These are phyloP conservation scores for Chaetomiaceae sp. DNA, from an alignment of 2,329 filamentous ascomycete species.

Conservation along the genomic window DNA sequence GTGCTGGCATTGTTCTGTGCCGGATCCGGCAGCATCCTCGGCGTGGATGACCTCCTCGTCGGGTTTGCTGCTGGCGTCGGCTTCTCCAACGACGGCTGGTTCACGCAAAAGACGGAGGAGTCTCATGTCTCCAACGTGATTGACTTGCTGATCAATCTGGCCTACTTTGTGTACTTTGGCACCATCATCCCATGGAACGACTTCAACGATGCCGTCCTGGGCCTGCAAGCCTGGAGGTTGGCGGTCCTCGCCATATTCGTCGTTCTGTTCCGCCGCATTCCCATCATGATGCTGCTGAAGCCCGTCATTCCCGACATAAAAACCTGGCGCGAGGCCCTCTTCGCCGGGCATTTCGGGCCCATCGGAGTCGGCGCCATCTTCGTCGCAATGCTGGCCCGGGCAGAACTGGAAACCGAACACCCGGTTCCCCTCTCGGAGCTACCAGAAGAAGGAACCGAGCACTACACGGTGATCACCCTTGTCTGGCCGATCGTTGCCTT, in stretches of 20 bases:
- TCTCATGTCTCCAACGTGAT: conserved; percentile 99
- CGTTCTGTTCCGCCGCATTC: conserved; percentile 91
- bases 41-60: conserved; percentile 88
- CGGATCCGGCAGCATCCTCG: conserved; percentile 84
- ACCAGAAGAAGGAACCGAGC: conserved; percentile 49
- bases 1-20: conserved; percentile 93
- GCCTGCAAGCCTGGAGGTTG: conserved; percentile 80
- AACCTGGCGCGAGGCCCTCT: conserved; percentile 94
- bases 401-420: conserved; percentile 75
- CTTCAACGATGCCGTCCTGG: conserved; percentile 72
- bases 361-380: conserved; percentile 98
- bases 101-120: conserved; percentile 95
- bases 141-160: conserved; percentile 90
- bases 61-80: conserved; percentile 96
- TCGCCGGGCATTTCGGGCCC: conserved; percentile 95
- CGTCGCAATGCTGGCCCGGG: conserved; percentile 83
- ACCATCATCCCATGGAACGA: conserved; percentile 95
- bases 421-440: conserved; percentile 68
- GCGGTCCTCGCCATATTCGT: conserved; percentile 93
- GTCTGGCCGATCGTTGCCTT: conserved; percentile 97
- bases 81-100: conserved; percentile 99
- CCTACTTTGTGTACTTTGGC: conserved; percentile 97
- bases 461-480: conserved; percentile 70
- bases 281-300: conserved; percentile 87
- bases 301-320: conserved; percentile 94